phyloP scores from a whole-genome alignment of 2,329 filamentous ascomycete species.

The Cladophialophora psammophila region DNA sequence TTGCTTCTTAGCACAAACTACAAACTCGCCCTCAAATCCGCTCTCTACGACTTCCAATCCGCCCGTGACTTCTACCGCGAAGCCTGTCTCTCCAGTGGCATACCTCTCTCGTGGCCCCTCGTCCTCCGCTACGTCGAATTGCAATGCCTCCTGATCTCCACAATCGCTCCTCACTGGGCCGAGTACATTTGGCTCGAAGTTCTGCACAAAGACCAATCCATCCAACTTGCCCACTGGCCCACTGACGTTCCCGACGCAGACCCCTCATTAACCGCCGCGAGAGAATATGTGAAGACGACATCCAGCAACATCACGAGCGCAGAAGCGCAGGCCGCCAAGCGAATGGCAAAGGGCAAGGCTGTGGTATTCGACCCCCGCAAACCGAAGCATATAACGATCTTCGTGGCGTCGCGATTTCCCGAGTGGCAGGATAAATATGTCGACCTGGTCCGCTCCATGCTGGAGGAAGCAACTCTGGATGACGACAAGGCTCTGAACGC shows the following conservation, averaged over 20 bases:
- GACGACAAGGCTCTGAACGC: conserved; percentile 84
- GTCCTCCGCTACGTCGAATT: conserved; percentile 83
- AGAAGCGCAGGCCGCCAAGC: conserved; percentile 78
- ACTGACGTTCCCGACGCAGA: conserved; percentile 67
- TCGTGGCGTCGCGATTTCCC: conserved; percentile 79
- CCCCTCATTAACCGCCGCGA: conserved; percentile 74
- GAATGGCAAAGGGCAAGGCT: conserved; percentile 90
- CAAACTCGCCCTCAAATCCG: conserved; percentile 84
- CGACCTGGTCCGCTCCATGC: conserved; percentile 75
- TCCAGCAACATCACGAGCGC: conserved; percentile 83
- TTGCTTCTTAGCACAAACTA: conserved; percentile 68
- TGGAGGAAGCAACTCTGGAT: conserved; percentile 67
- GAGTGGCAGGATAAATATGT: conserved; percentile 92
- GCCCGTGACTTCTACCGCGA: conserved; percentile 92
- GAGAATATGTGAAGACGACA: conserved; percentile 79
- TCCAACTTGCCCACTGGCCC: conserved; percentile 83
- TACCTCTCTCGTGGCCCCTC: conserved; percentile 86
- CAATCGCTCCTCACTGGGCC: conserved; percentile 90
- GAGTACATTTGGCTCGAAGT: conserved; percentile 96
- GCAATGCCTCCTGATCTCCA: conserved; percentile 80
- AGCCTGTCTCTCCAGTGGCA: conserved; percentile 74
- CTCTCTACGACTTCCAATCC: conserved; percentile 87
- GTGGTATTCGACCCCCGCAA: conserved; percentile 86
- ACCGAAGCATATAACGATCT: conserved; percentile 90
- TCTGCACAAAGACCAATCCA: conserved; percentile 74